A percentile compares a stretch with the other conserved stretches of the same genome.
Evolutionary conservation across 768 basidiomycete genomes (phyloP).

Genomic region (Tricholoma sp.): DNA sequence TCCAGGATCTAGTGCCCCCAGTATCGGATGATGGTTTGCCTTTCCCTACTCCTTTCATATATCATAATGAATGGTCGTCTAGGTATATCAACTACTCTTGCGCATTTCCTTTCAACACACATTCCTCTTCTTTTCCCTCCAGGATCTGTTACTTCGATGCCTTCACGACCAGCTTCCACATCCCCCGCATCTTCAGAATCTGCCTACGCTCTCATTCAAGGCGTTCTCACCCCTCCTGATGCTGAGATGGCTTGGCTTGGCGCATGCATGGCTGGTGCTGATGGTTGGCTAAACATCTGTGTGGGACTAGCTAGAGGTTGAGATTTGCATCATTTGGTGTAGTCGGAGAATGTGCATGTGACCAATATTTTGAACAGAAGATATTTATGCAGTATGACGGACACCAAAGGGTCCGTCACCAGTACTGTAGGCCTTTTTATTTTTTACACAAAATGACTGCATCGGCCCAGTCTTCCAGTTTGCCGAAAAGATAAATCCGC

Average conservation of each 20-base stretch:
- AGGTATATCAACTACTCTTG: slow-evolving; percentile 74
- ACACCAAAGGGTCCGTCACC: too few species aligned
- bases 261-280: slow-evolving; percentile 85
- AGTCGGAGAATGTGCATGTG: background rate
- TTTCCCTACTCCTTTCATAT: background rate
- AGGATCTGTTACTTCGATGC: slow-evolving; percentile 37
- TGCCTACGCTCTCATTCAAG: slow-evolving; percentile 81
- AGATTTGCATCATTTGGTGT: background rate
- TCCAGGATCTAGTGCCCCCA: slow-evolving; percentile 88
- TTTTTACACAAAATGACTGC: too few species aligned
- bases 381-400: too few species aligned
- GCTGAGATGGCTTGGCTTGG: slow-evolving; percentile 95
- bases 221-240: slow-evolving; percentile 76
- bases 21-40: slow-evolving; percentile 63
- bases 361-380: too few species aligned
- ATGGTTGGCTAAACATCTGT: slow-evolving; percentile 93
- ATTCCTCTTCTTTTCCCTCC: slow-evolving; percentile 77
- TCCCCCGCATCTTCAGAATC: slow-evolving; percentile 40
- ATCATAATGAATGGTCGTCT: slow-evolving; percentile 4
- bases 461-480: too few species aligned
- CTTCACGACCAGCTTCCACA: slow-evolving; percentile 35
- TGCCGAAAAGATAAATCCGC: too few species aligned
- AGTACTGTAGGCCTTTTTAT: too few species aligned
- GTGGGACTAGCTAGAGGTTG: slow-evolving; percentile 47
- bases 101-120: slow-evolving; percentile 61